Percentiles rank a stretch among this genome's conserved stretches.
Conservation (phyloP, 805 yeast genomes). For the Barnettozyma vustinii region DNA sequence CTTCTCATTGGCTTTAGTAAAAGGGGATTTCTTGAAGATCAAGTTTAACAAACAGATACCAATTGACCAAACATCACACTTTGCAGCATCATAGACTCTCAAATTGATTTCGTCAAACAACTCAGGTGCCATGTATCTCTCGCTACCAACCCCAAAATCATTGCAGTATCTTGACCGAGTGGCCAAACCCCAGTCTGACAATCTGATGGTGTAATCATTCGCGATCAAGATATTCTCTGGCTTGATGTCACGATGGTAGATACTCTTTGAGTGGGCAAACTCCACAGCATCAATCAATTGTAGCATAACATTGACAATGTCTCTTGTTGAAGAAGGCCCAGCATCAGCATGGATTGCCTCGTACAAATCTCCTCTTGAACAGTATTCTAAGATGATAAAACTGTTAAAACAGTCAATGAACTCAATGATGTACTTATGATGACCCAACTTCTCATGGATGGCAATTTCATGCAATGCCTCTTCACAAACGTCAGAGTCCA, state of each 20-base stretch:
- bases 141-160: conserved; percentile 85
- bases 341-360: conserved; percentile 61
- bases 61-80: conserved; percentile 85
- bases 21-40: conserved; percentile 87
- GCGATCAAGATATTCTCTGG: conserved; percentile 70
- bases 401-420: conserved; percentile 60
- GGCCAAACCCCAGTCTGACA: conserved; percentile 76
- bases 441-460: conserved; percentile 58
- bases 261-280: conserved; percentile 63
- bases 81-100: conserved; percentile 67
- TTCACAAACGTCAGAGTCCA: conserved; percentile 38
- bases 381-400: conserved; percentile 72
- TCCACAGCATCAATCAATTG: conserved; percentile 70
- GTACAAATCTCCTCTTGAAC: conserved; percentile 82
- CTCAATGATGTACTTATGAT: conserved; percentile 53
- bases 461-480: conserved; percentile 68
- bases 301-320: conserved; percentile 47
- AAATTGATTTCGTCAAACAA: conserved; percentile 55
- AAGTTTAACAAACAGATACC: conserved; percentile 80
- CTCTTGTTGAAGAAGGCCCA: conserved; percentile 49
- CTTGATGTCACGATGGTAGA: conserved; percentile 79
- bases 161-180: conserved; percentile 46
- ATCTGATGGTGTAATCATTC: conserved; percentile 48
- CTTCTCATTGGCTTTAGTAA: conserved; percentile 69
- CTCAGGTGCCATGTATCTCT: conserved; percentile 94